Evolutionary conservation across 2,329 filamentous ascomycete species (phyloP).

Genomic region (Ceratocystiopsis sp.): DNA sequence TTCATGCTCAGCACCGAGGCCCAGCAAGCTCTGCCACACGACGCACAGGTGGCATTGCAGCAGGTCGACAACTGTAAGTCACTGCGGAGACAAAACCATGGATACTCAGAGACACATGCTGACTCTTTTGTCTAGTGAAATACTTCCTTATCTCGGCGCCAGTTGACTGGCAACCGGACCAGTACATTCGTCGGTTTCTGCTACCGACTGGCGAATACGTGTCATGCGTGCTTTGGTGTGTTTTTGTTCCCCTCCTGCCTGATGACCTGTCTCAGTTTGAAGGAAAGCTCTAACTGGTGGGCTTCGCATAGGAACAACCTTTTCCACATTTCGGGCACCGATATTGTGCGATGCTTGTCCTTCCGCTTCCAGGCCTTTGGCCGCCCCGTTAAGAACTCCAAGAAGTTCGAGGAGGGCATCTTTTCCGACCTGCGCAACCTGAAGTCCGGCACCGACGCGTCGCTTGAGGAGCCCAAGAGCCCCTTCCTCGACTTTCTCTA

Average conservation of each 20-base stretch:
- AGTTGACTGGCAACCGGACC: constrained; percentile 91
- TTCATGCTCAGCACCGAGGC: constrained; percentile 97
- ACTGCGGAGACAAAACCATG: too few species aligned
- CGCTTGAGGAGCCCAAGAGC: constrained; percentile 96
- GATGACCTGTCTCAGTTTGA: too few species aligned
- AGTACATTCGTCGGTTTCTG: constrained; percentile 91
- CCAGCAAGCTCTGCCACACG: constrained; percentile 86
- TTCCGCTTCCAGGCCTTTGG: constrained; percentile 98
- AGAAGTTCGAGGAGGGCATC: constrained; percentile 99
- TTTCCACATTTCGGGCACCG: constrained; percentile 97
- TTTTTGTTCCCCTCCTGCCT: background rate
- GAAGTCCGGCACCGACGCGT: constrained; percentile 95
- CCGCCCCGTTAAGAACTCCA: constrained; percentile 95
- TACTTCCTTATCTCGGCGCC: constrained; percentile 98
- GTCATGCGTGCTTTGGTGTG: constrained; percentile 73
- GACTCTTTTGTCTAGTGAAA: constrained; percentile 52
- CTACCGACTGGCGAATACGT: constrained; percentile 97
- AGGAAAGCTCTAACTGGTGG: too few species aligned
- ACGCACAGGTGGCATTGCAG: constrained; percentile 91
- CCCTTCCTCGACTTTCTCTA: constrained; percentile 96
- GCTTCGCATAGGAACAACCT: constrained; percentile 55
- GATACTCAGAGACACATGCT: constrained; percentile 2
- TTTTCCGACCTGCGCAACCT: constrained; percentile 97
- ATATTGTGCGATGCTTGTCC: constrained; percentile 94
- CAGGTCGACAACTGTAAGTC: constrained; percentile 91